Percentiles rank a stretch among this genome's conserved stretches.
These are phyloP conservation scores for sunflower (Helianthus annuus) DNA, from an alignment of 129 eudicot species.

Conservation along the genomic window DNA sequence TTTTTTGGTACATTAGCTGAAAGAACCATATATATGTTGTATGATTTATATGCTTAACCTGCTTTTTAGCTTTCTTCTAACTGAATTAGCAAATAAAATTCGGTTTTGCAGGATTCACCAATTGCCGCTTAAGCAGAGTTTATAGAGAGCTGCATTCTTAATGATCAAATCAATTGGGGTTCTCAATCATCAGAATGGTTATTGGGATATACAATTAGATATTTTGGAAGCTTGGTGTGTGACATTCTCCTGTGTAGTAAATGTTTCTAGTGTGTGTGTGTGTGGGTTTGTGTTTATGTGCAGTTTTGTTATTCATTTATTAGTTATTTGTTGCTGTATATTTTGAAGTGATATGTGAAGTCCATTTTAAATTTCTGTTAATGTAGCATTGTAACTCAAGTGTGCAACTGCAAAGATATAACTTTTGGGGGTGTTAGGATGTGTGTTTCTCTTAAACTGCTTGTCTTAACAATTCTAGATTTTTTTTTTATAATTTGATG, in stretches of 20 bases:
- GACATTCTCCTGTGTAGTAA: conserved; percentile 3
- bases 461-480: not conserved
- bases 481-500: not conserved
- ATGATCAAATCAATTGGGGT: not conserved
- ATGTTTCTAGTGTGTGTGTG: conserved; percentile 32
- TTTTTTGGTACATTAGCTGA: not conserved
- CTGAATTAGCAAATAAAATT: conserved; percentile 4
- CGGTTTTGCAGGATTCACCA: conserved; percentile 64
- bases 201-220: conserved; percentile 19
- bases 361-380: conserved; percentile 4
- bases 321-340: conserved; percentile 32
- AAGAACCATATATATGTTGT: not conserved
- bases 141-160: conserved; percentile 24
- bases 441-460: not conserved
- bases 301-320: conserved; percentile 38
- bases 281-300: conserved; percentile 23
- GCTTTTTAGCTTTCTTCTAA: not conserved
- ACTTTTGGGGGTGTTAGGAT: not conserved
- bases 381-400: not conserved
- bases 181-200: conserved; percentile 24
- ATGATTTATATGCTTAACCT: not conserved
- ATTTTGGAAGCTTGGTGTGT: conserved; percentile 27
- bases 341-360: conserved; percentile 19
- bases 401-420: not conserved
- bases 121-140: conserved; percentile 55